Conservation (phyloP, 2,329 filamentous ascomycete genomes). For the Biscogniauxia mediterranea region DNA sequence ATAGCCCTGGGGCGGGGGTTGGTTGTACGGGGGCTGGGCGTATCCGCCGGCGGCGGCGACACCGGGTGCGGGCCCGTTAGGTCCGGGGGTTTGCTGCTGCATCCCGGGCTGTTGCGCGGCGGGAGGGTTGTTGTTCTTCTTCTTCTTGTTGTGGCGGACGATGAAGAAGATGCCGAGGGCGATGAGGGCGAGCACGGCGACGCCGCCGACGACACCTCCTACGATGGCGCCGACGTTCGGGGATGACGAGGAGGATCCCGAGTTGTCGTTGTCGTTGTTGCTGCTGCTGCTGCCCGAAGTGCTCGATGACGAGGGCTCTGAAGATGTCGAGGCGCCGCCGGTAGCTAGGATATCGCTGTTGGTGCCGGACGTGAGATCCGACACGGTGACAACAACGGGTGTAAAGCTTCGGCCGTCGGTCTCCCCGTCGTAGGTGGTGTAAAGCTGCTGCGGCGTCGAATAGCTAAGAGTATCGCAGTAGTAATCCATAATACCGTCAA, state of each 20-base stretch:
- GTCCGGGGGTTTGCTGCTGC: conserved; percentile 12
- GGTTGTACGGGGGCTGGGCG: conserved; percentile 21
- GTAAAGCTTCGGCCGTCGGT: conserved; percentile 32
- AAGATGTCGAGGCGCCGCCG: background rate
- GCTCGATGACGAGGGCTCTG: background rate
- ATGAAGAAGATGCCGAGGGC: conserved; percentile 40
- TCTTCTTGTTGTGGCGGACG: conserved; percentile 37
- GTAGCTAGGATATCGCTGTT: too few species aligned
- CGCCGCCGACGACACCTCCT: conserved; percentile 47
- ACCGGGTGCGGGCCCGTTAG: conserved; percentile 6
- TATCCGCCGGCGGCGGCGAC: conserved; percentile 9
- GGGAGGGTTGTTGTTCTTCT: conserved; percentile 16
- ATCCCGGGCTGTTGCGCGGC: conserved; percentile 13
- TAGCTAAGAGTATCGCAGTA: conserved; percentile 39
- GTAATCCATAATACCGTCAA: conserved; percentile 42
- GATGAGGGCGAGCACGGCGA: conserved; percentile 41
- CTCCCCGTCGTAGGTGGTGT: conserved; percentile 43
- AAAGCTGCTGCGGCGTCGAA: conserved; percentile 35
- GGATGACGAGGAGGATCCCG: conserved; percentile 22
- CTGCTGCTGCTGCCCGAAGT: background rate
- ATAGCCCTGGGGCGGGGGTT: conserved; percentile 19
- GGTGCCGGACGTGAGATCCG: background rate
- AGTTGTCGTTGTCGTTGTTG: conserved; percentile 5
- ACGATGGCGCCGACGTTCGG: conserved; percentile 43
- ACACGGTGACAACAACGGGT: conserved; percentile 17